These are phyloP conservation scores for Carex myosuroides DNA, from an alignment of 176 grass and related monocot genomes.

Conservation along the genomic window DNA sequence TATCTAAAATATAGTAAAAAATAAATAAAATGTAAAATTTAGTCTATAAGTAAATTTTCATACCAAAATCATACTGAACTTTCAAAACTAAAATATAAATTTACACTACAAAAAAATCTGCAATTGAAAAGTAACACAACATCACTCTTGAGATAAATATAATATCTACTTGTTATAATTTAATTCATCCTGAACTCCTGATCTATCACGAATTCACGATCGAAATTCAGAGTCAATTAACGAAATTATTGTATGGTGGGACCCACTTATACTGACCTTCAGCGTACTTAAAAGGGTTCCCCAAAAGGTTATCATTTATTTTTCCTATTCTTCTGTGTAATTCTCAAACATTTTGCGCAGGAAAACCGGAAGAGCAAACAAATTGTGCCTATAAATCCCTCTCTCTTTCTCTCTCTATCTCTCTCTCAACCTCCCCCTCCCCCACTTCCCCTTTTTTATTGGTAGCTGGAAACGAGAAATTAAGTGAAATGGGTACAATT, in stretches of 20 bases:
- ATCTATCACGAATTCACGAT: not conserved
- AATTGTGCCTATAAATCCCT: not conserved
- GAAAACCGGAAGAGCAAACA: not conserved
- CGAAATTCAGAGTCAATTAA: not conserved
- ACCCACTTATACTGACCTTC: not conserved
- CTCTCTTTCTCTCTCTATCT: not conserved
- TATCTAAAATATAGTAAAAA: too few species aligned
- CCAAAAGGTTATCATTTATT: too few species aligned
- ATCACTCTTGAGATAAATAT: too few species aligned
- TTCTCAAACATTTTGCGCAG: not conserved
- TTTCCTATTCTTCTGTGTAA: not conserved
- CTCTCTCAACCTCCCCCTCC: not conserved
- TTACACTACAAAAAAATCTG: too few species aligned
- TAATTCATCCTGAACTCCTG: not conserved
- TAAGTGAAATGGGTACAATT: constrained; percentile 3
- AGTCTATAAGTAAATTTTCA: too few species aligned
- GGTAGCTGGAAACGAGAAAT: not conserved
- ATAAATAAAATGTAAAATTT: too few species aligned
- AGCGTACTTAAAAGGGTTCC: not conserved
- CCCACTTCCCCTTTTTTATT: not conserved
- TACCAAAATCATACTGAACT: too few species aligned
- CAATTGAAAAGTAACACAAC: too few species aligned
- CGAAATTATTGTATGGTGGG: not conserved
- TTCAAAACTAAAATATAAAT: too few species aligned
- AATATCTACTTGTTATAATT: too few species aligned